These are phyloP conservation scores for Podospora bellae-mahoneyi DNA, from an alignment of 495 filamentous ascomycete genomes.

Conservation along the genomic window DNA sequence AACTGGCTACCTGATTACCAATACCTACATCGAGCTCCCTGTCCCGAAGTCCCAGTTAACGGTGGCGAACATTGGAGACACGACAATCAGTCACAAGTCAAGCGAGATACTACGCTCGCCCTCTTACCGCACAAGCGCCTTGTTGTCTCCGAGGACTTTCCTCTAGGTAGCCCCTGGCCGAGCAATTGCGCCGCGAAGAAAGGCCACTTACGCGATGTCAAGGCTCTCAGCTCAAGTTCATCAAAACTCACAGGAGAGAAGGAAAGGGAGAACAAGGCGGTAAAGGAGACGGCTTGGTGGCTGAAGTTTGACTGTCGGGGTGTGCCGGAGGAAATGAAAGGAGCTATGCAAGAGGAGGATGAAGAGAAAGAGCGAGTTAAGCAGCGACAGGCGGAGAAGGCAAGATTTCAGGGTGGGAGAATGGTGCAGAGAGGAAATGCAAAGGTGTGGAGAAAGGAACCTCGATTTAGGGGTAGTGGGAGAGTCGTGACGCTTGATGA, in stretches of 20 bases:
- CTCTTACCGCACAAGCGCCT: neutral
- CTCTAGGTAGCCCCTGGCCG: neutral
- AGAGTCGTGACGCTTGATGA: slow-evolving; percentile 1
- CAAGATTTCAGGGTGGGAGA: neutral
- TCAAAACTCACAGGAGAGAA: neutral
- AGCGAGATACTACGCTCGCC: neutral
- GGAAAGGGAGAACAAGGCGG: neutral
- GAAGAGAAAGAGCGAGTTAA: neutral
- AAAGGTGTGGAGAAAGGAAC: neutral
- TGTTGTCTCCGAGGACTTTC: neutral
- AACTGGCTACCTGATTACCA: neutral
- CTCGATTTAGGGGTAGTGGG: slow-evolving; percentile 3
- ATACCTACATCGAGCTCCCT: neutral
- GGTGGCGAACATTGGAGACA: neutral
- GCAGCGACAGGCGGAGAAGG: neutral
- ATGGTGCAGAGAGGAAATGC: neutral
- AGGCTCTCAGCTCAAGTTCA: neutral
- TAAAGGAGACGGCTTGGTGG: neutral
- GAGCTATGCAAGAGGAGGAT: neutral
- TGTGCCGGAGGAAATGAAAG: neutral
- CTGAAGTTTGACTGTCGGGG: slow-evolving; percentile 1
- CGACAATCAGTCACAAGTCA: neutral
- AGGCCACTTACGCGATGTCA: neutral
- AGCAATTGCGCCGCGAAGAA: neutral
- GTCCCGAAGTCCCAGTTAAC: neutral